Evolutionary conservation across 1,284 basidiomycete genomes (phyloP).

Genomic region (Puccinia brachypodii): DNA sequence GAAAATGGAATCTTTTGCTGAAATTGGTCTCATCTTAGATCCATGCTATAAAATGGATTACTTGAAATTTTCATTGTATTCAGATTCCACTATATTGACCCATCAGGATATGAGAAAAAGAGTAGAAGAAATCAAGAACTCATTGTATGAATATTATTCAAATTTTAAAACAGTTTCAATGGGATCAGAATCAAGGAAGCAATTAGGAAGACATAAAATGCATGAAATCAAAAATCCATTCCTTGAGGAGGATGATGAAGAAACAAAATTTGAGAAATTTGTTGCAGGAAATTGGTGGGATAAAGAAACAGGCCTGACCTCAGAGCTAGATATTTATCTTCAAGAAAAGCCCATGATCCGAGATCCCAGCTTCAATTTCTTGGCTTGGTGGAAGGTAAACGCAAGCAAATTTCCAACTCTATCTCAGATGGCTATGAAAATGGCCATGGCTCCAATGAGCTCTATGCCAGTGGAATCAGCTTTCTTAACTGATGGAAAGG

Average conservation of each 20-base stretch:
- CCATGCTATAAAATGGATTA: background rate
- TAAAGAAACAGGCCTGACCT: background rate
- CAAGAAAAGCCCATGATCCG: background rate
- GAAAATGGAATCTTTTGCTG: background rate
- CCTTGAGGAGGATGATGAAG: background rate
- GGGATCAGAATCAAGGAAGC: background rate
- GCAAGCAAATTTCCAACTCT: background rate
- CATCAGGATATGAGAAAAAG: background rate
- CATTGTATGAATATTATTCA: background rate
- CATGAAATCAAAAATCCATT: background rate
- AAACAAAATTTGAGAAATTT: background rate
- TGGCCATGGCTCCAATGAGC: background rate
- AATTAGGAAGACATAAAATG: background rate
- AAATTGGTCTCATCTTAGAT: background rate
- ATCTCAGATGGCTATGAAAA: background rate
- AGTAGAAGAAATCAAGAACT: background rate
- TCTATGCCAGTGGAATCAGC: background rate
- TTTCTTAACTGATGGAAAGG: background rate
- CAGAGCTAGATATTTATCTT: background rate
- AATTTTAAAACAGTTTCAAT: background rate
- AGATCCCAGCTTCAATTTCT: background rate
- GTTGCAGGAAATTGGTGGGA: background rate
- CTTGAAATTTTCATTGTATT: background rate
- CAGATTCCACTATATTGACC: background rate
- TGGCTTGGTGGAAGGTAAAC: constrained; percentile 4